Percentiles rank a stretch among this genome's conserved stretches.
Conservation (phyloP, 495 filamentous ascomycete species). For the Bathelium albidoporum region DNA sequence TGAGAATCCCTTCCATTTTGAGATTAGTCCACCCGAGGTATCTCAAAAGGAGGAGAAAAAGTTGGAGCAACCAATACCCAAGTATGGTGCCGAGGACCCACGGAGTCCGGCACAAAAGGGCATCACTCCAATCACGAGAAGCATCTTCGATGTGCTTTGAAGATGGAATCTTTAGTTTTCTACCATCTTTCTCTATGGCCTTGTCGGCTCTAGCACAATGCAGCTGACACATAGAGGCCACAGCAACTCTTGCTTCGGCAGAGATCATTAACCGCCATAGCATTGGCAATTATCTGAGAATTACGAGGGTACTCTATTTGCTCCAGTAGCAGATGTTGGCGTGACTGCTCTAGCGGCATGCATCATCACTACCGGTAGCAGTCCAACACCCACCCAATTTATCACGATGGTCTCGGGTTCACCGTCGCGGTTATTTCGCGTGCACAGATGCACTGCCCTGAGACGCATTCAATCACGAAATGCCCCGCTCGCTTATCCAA, state of each 20-base stretch:
- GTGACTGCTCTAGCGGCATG: no score
- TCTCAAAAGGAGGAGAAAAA: slow-evolving; percentile 7
- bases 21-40: slow-evolving; percentile 9
- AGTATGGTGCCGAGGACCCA: slow-evolving; percentile 43
- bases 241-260: no score
- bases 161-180: background rate
- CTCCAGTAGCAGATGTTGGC: no score
- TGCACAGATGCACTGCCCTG: background rate
- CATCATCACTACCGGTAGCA: background rate
- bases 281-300: no score
- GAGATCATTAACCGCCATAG: no score
- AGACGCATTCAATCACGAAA: background rate
- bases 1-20: slow-evolving; percentile 31
- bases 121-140: slow-evolving; percentile 55
- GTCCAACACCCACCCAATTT: background rate
- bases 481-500: background rate
- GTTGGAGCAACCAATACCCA: slow-evolving; percentile 18
- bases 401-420: no score
- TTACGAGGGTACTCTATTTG: background rate
- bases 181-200: background rate
- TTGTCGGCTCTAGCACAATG: no score
- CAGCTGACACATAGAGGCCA: no score
- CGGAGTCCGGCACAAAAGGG: slow-evolving; percentile 54
- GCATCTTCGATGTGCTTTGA: slow-evolving; percentile 44
- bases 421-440: no score